Base-by-base conservation (phyloP, 495 filamentous ascomycete genomes). In the Penicillium odoratum region DNA sequence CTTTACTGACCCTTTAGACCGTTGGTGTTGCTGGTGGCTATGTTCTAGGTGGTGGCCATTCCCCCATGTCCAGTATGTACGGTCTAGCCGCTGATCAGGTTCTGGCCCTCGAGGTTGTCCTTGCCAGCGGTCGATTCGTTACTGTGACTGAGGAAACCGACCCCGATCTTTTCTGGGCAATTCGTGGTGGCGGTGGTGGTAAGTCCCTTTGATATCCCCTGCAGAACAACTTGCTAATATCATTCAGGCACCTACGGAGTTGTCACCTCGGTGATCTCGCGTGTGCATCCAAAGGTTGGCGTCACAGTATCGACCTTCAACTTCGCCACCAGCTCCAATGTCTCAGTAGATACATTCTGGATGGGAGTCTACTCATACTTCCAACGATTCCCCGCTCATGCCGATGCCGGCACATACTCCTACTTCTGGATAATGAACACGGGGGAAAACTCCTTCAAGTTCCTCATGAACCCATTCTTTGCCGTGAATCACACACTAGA, bases 111-210 rank as follows among this genome's bases (percentile, higher is more conserved):
- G 66, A 75, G 40, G 82, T 88, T 45, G 77, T 88, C n/a, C 78
- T 82, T 0, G 75, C 83, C 16, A 75, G 82, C 31, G 85, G 85
- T 10, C 55, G 64, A 16, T 77, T 80, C 25, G 68, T 78, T 4
- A 85, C 78, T 0, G 83, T 81, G 8, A 80, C 78, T 36, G 62
- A 77, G 10, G 60, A 70, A 13, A 71, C 68, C 34, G 76, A 88
- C 55, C 57, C 80, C 0, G 86, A 88, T 43, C 79, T 88, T 9
- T 89, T 86, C 75, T 88, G 80, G 62, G 79, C 79, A n/a, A 43
- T 64, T 30, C 60, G 70, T 45, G 71, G 71, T 42, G 71, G 69
- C 18, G 71, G 71, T 48, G 71, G 67, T 42, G 58, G 34, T 34
- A 82, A 79, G 40, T 86, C 73, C 53, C 8, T 11, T 13, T 11